A percentile compares a stretch with the other conserved stretches of the same genome.
Evolutionary conservation across 768 basidiomycete genomes (phyloP).

Genomic region (Lentinula edodes): DNA sequence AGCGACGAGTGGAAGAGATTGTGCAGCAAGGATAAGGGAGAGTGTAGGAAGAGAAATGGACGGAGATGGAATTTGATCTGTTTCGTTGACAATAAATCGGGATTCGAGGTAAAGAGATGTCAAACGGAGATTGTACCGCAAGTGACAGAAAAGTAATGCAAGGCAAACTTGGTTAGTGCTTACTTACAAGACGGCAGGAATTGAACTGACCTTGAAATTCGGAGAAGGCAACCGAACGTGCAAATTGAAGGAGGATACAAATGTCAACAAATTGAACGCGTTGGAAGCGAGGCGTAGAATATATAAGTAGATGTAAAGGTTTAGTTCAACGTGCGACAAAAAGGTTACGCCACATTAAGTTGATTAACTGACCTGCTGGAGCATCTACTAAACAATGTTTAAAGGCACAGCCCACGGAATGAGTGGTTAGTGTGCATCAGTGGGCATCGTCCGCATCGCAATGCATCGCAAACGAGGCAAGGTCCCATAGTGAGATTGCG

Average conservation of each 20-base stretch:
- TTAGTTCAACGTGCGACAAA: conserved; percentile 2
- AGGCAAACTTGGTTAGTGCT: background rate
- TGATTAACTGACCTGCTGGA: background rate
- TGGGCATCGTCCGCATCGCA: background rate
- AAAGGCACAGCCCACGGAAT: too few species aligned
- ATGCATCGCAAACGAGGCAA: background rate
- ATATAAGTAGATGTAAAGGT: conserved; percentile 27
- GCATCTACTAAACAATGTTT: background rate
- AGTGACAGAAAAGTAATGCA: background rate
- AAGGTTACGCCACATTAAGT: background rate
- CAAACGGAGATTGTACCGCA: background rate
- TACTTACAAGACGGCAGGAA: background rate
- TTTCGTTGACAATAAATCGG: background rate
- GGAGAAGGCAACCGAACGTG: conserved; percentile 10
- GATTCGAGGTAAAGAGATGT: background rate
- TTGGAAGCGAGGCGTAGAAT: conserved; percentile 19
- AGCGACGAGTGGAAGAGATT: conserved; percentile 51
- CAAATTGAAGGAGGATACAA: background rate
- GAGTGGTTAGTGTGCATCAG: too few species aligned
- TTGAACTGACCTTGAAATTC: background rate
- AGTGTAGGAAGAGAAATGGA: conserved; percentile 19
- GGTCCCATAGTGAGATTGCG: background rate
- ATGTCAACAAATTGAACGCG: background rate
- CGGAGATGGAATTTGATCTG: conserved; percentile 18
- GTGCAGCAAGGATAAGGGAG: conserved; percentile 54